A percentile compares a stretch with the other conserved stretches of the same genome.
Conservation (phyloP, 805 yeast genomes). For the Suhomyces canberraensis region DNA sequence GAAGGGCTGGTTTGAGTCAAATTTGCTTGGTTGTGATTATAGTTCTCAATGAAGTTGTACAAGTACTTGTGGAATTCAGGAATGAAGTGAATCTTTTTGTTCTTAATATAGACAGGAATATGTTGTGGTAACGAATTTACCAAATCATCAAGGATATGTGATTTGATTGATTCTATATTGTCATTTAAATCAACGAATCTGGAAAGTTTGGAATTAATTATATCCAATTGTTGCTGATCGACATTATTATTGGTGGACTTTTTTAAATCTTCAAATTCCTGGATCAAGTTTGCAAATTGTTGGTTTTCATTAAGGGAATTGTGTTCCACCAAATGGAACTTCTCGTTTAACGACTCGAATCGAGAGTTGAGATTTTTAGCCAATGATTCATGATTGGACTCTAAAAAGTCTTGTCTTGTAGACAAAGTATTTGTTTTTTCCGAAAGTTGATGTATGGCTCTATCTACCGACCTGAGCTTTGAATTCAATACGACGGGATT, state of each 20-base stretch:
- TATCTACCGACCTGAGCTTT: background rate
- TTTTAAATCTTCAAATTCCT: constrained; percentile 4
- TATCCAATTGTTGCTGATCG: constrained; percentile 5
- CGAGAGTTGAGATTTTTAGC: constrained; percentile 11
- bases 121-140: constrained; percentile 24
- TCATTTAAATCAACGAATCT: constrained; percentile 14
- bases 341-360: constrained; percentile 14
- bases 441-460: constrained; percentile 6
- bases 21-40: constrained; percentile 8
- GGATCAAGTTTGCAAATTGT: constrained; percentile 9
- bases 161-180: constrained; percentile 15
- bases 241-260: background rate
- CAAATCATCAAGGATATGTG: constrained; percentile 17
- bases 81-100: constrained; percentile 33
- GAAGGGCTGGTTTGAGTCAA: background rate
- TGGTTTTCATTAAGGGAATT: constrained; percentile 3
- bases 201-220: constrained; percentile 9
- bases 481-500: too few relatives aligned
- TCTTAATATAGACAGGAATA: constrained; percentile 30
- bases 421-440: constrained; percentile 15
- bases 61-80: constrained; percentile 40
- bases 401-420: constrained; percentile 17
- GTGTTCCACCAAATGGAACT: constrained; percentile 8
- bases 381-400: constrained; percentile 15
- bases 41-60: constrained; percentile 30